Conservation (phyloP, 768 basidiomycete species). For the Lactifluus subvellereus region DNA sequence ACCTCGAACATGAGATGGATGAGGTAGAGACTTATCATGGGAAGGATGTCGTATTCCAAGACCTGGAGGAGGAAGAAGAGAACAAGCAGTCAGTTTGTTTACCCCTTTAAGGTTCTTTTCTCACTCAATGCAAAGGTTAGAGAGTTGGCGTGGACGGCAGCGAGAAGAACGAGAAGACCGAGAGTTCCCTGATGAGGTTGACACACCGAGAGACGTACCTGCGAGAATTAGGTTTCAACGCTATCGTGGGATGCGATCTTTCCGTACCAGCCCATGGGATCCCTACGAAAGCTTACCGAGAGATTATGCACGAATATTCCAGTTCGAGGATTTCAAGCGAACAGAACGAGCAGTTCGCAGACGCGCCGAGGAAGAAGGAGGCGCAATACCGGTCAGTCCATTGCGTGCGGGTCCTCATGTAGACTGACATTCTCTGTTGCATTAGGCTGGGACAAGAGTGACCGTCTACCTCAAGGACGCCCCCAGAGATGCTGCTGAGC, state of each 20-base stretch:
- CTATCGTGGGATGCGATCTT: conserved; percentile 84
- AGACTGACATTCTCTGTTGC: neutral
- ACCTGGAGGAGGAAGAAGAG: conserved; percentile 81
- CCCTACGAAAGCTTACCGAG: conserved; percentile 91
- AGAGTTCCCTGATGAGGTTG: conserved; percentile 93
- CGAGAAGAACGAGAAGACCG: conserved; percentile 76
- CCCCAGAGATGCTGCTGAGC: conserved; percentile 48
- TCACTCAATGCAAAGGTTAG: conserved; percentile 41
- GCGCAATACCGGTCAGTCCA: conserved; percentile 56
- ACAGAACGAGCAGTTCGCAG: conserved; percentile 70
- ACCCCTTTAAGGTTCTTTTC: conserved; percentile 11
- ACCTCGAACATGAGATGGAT: conserved; percentile 52
- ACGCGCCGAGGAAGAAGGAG: conserved; percentile 55
- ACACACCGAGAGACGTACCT: conserved; percentile 81
- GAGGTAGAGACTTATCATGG: conserved; percentile 39
- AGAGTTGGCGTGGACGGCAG: conserved; percentile 61
- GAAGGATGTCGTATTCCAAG: conserved; percentile 57
- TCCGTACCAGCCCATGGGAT: conserved; percentile 97
- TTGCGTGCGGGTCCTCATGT: neutral
- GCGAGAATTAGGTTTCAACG: conserved; percentile 84
- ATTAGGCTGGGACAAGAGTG: conserved; percentile 76
- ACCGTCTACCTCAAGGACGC: conserved; percentile 71
- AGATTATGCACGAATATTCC: conserved; percentile 93
- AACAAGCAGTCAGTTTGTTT: conserved; percentile 63
- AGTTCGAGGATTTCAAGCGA: conserved; percentile 90